These are phyloP conservation scores for Avena sativa DNA, from an alignment of 176 grass and related monocot species.

Conservation along the genomic window DNA sequence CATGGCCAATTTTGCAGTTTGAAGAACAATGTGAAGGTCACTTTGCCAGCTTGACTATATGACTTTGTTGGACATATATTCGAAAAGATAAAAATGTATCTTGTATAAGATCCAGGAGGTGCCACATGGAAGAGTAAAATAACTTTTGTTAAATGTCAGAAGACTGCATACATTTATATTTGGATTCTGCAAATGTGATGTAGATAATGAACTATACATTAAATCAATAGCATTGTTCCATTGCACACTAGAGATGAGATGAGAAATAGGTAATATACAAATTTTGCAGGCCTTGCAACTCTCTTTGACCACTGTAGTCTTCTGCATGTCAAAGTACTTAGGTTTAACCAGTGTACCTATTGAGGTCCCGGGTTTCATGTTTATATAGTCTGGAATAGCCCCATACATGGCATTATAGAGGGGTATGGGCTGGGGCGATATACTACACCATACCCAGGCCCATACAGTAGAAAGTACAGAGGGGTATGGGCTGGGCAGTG, in stretches of 20 bases:
- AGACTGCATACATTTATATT: background rate
- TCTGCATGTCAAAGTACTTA: too few species aligned
- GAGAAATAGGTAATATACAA: background rate
- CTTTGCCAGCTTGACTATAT: conserved; percentile 54
- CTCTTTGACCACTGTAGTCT: too few species aligned
- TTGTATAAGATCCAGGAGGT: background rate
- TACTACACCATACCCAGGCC: too few species aligned
- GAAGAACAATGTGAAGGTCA: conserved; percentile 79
- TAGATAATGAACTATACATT: conserved; percentile 31
- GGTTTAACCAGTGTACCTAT: too few species aligned
- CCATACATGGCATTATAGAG: too few species aligned
- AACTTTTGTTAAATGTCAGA: background rate
- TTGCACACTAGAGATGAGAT: background rate
- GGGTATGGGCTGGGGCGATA: too few species aligned
- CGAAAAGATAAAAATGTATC: background rate
- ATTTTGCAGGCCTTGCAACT: too few species aligned
- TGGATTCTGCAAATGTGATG: conserved; percentile 2
- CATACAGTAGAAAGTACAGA: too few species aligned
- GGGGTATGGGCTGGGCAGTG: too few species aligned
- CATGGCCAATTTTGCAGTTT: conserved; percentile 43
- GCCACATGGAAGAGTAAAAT: background rate
- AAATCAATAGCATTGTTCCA: background rate
- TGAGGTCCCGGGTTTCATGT: too few species aligned
- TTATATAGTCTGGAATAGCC: too few species aligned
- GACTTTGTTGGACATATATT: background rate